These are phyloP conservation scores for Magnusiomyces ingens DNA, from an alignment of 1,139 yeast genomes.

Conservation along the genomic window DNA sequence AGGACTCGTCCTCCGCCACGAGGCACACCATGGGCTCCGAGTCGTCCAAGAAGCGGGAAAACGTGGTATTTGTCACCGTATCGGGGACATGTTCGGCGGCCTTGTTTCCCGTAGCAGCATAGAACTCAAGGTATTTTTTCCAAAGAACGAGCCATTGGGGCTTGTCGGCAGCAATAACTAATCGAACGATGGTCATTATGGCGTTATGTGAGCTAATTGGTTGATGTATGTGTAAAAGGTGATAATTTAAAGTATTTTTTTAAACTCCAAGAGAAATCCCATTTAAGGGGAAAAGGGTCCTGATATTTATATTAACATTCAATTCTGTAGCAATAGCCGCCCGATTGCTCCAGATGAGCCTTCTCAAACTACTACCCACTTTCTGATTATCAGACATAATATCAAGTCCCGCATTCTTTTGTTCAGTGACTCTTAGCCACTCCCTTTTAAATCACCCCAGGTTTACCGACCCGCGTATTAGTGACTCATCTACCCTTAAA, in stretches of 20 bases:
- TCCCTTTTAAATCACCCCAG: too few relatives aligned
- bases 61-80: slow-evolving; percentile 39
- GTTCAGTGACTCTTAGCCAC: not conserved
- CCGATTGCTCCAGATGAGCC: too few relatives aligned
- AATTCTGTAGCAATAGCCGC: too few relatives aligned
- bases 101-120: slow-evolving; percentile 30
- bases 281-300: too few relatives aligned
- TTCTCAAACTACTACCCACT: not conserved
- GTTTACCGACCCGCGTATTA: too few relatives aligned
- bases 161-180: slow-evolving; percentile 39
- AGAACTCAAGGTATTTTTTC: slow-evolving; percentile 40
- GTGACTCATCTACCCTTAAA: too few relatives aligned
- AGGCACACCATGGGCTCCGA: slow-evolving; percentile 41
- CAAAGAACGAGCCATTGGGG: slow-evolving; percentile 41
- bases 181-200: slow-evolving; percentile 30
- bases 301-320: too few relatives aligned
- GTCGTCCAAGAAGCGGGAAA: slow-evolving; percentile 41
- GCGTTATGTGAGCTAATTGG: too few relatives aligned
- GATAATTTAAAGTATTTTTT: not conserved
- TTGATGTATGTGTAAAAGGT: not conserved
- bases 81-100: slow-evolving; percentile 26
- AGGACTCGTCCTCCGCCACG: slow-evolving; percentile 35
- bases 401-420: not conserved
- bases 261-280: not conserved
- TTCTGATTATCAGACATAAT: not conserved